Conservation (phyloP, 1,284 basidiomycete genomes). For the Flammula alnicola region DNA sequence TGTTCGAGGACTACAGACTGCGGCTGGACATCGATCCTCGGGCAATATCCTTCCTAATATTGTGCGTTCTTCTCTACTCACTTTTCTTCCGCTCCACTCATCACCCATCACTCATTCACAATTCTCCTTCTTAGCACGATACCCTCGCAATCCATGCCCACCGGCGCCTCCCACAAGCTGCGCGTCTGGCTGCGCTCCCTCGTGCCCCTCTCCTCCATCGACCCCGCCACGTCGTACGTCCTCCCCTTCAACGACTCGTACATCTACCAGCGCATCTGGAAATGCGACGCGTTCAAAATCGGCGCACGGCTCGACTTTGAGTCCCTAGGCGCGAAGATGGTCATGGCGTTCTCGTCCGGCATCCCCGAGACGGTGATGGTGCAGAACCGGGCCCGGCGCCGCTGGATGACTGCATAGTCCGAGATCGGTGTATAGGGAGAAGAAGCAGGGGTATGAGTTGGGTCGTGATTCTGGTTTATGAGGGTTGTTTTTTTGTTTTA, state of each 20-base stretch:
- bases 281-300: constrained; percentile 62
- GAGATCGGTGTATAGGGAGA: constrained; percentile 24
- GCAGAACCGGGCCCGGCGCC: constrained; percentile 20
- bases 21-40: constrained; percentile 55
- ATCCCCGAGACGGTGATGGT: constrained; percentile 39
- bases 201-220: constrained; percentile 31
- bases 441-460: constrained; percentile 15
- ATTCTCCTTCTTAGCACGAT: constrained; percentile 43
- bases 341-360: constrained; percentile 49
- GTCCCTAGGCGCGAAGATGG: constrained; percentile 46
- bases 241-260: constrained; percentile 50
- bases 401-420: constrained; percentile 20
- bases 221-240: constrained; percentile 33
- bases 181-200: constrained; percentile 58
- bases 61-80: constrained; percentile 42
- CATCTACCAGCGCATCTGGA: constrained; percentile 64
- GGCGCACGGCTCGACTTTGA: constrained; percentile 56
- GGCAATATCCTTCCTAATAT: constrained; percentile 56
- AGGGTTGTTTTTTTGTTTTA: not conserved
- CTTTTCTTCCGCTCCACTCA: not conserved
- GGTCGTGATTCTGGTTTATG: constrained; percentile 8
- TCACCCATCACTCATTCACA: not conserved
- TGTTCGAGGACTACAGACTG: constrained; percentile 56
- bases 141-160: constrained; percentile 53
- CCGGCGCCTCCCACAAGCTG: constrained; percentile 58